phyloP scores from a whole-genome alignment of 2,329 filamentous ascomycete genomes.

The Penicillium polonicum region DNA sequence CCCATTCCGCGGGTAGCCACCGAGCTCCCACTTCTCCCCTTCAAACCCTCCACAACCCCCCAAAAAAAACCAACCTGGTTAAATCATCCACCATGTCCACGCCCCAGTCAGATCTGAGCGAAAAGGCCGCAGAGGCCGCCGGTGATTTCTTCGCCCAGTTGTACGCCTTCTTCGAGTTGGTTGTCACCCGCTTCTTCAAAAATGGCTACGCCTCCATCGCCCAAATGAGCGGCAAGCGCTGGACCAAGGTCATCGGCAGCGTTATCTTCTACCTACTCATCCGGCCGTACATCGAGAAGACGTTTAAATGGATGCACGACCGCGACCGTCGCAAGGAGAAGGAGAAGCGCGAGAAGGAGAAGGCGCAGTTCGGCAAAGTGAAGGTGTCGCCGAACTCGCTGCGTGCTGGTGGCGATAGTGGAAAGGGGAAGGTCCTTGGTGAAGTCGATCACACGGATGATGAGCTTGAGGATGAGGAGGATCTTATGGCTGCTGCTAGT shows the following conservation, averaged over 20 bases:
- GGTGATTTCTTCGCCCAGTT: constrained; percentile 34
- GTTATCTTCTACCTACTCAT: constrained; percentile 72
- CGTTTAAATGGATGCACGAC: constrained; percentile 57
- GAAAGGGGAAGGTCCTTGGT: constrained; percentile 47
- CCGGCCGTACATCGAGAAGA: constrained; percentile 70
- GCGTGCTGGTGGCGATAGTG: constrained; percentile 54
- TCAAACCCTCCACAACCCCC: not conserved
- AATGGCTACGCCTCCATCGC: constrained; percentile 47
- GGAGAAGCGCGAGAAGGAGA: constrained; percentile 60
- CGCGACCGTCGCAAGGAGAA: constrained; percentile 41
- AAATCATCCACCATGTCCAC: constrained; percentile 23
- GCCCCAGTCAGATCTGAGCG: constrained; percentile 19
- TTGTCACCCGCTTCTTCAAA: constrained; percentile 32
- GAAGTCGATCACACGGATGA: constrained; percentile 44
- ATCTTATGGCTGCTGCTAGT: constrained; percentile 45
- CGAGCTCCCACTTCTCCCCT: not conserved
- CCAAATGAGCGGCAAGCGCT: constrained; percentile 46
- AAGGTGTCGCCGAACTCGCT: constrained; percentile 66
- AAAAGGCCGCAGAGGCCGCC: constrained; percentile 26
- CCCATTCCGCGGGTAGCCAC: not conserved
- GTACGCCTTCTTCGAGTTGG: constrained; percentile 26
- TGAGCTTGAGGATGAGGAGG: constrained; percentile 44
- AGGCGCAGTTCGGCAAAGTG: constrained; percentile 46
- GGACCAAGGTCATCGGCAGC: constrained; percentile 68
- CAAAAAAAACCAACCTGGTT: constrained; percentile 3